phyloP scores from a whole-genome alignment of 768 basidiomycete species.

The Austroboletus eburneus region DNA sequence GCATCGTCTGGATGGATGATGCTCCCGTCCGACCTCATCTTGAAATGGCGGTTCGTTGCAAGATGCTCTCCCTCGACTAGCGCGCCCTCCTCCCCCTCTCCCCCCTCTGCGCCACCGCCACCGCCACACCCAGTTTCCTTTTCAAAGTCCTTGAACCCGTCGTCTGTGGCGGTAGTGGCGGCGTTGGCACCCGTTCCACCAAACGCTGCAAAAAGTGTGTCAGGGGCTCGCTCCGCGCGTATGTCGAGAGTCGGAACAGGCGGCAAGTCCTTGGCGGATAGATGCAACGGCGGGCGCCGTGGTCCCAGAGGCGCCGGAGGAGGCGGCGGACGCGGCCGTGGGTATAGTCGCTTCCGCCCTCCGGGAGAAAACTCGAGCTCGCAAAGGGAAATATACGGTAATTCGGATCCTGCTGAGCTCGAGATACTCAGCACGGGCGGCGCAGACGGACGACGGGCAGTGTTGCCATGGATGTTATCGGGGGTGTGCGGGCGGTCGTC shows the following conservation, averaged over 20 bases:
- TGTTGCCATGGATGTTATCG: background rate
- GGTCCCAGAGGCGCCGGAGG: constrained; percentile 27
- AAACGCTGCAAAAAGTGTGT: too few relatives aligned
- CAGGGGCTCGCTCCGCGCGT: too few relatives aligned
- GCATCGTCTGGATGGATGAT: constrained; percentile 65
- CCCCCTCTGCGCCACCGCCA: background rate
- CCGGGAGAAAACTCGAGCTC: background rate
- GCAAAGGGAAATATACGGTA: constrained; percentile 29
- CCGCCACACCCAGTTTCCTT: too few relatives aligned
- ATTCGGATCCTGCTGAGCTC: constrained; percentile 30
- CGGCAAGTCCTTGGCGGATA: constrained; percentile 49
- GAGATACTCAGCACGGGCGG: constrained; percentile 6
- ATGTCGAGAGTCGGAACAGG: constrained; percentile 39
- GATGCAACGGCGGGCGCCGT: constrained; percentile 10
- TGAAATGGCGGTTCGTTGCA: constrained; percentile 2
- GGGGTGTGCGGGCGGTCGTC: background rate
- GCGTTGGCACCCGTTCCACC: too few relatives aligned
- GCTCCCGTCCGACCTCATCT: constrained; percentile 13
- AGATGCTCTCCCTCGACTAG: background rate
- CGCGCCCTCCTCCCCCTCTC: background rate
- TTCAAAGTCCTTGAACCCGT: too few relatives aligned
- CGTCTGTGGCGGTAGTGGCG: too few relatives aligned
- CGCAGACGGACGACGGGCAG: background rate
- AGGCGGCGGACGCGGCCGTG: constrained; percentile 1
- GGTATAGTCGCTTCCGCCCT: too few relatives aligned